Percentiles rank a stretch among this genome's conserved stretches.
Evolutionary conservation across 2,329 filamentous ascomycete species (phyloP).

Genomic region (Lachnellula occidentalis): DNA sequence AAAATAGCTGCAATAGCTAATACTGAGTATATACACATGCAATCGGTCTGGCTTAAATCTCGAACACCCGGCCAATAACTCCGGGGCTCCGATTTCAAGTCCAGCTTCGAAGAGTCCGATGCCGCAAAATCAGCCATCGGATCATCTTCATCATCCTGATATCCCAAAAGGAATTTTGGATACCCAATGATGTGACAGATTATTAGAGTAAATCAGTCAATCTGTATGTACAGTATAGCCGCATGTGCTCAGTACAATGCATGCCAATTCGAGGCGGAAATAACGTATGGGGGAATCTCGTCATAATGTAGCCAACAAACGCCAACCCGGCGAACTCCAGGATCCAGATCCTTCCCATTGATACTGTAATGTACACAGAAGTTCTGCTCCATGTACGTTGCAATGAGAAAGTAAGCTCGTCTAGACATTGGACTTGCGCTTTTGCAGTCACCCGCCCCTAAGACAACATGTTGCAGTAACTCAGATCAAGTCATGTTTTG

Average conservation of each 20-base stretch:
- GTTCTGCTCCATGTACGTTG: background rate
- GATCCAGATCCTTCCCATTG: constrained; percentile 5
- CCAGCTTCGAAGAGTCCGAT: too few relatives aligned
- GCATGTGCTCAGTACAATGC: background rate
- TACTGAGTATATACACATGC: too few relatives aligned
- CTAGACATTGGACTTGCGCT: background rate
- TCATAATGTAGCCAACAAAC: constrained; percentile 3
- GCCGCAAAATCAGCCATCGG: too few relatives aligned
- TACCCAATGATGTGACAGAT: background rate
- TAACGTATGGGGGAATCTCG: constrained; percentile 7
- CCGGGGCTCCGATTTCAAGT: too few relatives aligned
- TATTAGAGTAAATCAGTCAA: background rate
- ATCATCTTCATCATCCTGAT: too few relatives aligned
- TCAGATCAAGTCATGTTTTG: background rate
- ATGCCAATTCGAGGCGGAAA: background rate
- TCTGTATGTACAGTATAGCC: background rate
- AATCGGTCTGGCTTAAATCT: too few relatives aligned
- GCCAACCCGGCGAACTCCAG: constrained; percentile 12
- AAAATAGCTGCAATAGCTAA: too few relatives aligned
- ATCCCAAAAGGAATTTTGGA: too few relatives aligned
- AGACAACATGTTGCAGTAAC: background rate
- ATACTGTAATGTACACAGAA: background rate
- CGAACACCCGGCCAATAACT: too few relatives aligned
- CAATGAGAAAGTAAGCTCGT: background rate
- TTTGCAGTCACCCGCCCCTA: background rate